phyloP scores from a whole-genome alignment of 306 rosid species.

The Vigna hirtella region DNA sequence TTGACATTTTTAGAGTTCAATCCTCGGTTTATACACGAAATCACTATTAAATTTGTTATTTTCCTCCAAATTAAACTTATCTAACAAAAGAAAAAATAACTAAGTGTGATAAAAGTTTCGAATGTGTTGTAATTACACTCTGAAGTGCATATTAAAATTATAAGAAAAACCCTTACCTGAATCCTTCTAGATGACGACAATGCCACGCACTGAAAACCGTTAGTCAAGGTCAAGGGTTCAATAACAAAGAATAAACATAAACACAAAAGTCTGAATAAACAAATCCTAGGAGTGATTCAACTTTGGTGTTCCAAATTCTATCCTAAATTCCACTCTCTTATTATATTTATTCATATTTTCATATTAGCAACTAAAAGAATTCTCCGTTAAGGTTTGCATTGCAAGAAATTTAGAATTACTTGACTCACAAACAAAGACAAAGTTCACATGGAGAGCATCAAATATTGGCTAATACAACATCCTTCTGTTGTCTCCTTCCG shows the following conservation, averaged over 20 bases:
- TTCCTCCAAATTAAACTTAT: too few species aligned
- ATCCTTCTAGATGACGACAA: constrained; percentile 42
- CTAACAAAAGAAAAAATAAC: too few species aligned
- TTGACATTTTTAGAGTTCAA: too few species aligned
- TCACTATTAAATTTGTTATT: too few species aligned
- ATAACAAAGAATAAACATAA: background rate
- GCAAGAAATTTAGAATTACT: background rate
- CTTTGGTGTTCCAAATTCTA: constrained; percentile 22
- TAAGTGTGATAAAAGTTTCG: too few species aligned
- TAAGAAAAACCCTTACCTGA: too few species aligned
- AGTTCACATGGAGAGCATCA: constrained; percentile 8
- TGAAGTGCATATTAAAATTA: too few species aligned
- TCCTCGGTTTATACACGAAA: too few species aligned
- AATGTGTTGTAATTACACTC: too few species aligned
- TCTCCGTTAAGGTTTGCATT: too few species aligned
- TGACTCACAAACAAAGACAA: background rate
- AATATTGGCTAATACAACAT: constrained; percentile 64
- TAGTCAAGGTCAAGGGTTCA: constrained; percentile 22
- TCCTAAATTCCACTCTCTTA: constrained; percentile 12
- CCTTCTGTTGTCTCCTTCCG: constrained; percentile 64
- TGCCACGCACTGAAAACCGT: background rate
- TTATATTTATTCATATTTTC: background rate
- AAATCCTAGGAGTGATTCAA: constrained; percentile 32
- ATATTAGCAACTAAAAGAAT: background rate
- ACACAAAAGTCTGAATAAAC: constrained; percentile 25